These are phyloP conservation scores for Ascosphaera apis DNA, from an alignment of 2,329 filamentous ascomycete species.

Conservation along the genomic window DNA sequence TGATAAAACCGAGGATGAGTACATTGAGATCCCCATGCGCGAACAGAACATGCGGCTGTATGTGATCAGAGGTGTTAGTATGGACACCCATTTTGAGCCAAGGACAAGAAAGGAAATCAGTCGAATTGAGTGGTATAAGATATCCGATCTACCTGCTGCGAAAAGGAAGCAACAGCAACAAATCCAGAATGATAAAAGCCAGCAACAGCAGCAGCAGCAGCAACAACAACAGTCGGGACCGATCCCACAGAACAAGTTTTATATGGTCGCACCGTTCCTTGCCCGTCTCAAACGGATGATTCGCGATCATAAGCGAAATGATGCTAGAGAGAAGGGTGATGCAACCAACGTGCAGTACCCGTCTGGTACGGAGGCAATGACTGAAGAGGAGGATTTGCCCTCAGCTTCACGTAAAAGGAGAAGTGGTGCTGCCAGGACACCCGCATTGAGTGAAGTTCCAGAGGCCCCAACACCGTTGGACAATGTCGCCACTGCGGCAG, in stretches of 20 bases:
- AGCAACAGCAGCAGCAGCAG: conserved; percentile 1
- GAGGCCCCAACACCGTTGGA: conserved; percentile 9
- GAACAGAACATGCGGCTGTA: conserved; percentile 87
- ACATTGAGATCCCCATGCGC: conserved; percentile 69
- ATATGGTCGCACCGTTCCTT: conserved; percentile 92
- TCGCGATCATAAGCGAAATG: conserved; percentile 64
- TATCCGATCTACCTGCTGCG: conserved; percentile 68
- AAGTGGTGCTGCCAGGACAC: conserved; percentile 5
- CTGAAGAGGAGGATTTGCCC: too few species aligned
- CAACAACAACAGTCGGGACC: conserved; percentile 6
- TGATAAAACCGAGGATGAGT: conserved; percentile 48
- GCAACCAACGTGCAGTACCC: conserved; percentile 33
- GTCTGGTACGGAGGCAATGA: too few species aligned
- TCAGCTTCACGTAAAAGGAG: too few species aligned
- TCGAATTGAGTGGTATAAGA: conserved; percentile 83
- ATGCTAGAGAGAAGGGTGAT: conserved; percentile 27
- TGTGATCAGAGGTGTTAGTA: conserved; percentile 70
- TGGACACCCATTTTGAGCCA: conserved; percentile 71
- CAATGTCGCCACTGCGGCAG: conserved; percentile 19
- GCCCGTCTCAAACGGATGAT: conserved; percentile 73
- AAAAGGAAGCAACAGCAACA: conserved; percentile 49
- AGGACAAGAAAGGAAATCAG: conserved; percentile 92
- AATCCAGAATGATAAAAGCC: conserved; percentile 23
- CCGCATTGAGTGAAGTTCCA: too few species aligned
- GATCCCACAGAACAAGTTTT: conserved; percentile 66